Evolutionary conservation across 2,329 filamentous ascomycete genomes (phyloP), one percentile per base, ranked within the genome.

Genomic region (Uncinocarpus reesii): DNA sequence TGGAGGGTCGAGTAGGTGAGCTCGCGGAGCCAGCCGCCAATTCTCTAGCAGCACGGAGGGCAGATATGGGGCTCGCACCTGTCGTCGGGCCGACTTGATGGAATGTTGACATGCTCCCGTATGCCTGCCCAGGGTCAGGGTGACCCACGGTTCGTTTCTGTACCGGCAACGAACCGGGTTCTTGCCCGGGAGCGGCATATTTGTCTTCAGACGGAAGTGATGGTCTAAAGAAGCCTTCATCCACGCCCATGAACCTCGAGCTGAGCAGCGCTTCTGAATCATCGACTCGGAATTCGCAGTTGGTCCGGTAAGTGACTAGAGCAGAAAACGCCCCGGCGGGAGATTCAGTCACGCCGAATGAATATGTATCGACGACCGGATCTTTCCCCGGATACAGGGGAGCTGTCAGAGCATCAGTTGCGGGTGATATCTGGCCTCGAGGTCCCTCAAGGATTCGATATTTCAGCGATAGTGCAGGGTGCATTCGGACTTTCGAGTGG

Each of bases 191-290:
- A 36, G 53, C 50, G 42, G 57, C 59, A 53, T 59, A 53, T 31
- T 61, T 57, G 31, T 64, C 65, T 31, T 65, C 64, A 52, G 76
- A 76, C 4, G 79, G 76, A 15, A 92, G 66, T 1, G 86, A 89
- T 7, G 88, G 88, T 52, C 80, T 80, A 63, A 94, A 93, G 60
- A 86, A 86, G 52, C 86, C 80, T 61, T 95, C 88, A 61, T 95
- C 89, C 31, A 87, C 78, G 11, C 86, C 88, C 78, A 95, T 88
- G 61, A 96, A 95, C 26, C 87, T 83, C 11, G 90, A 95, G 68
- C 89, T 95, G 36, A 96, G 69, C 7, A 96, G 69, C 4, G 89
- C 83, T 66, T 96, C 92, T 0, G 88, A 84, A 65, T 95, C 87
- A 58, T 94, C 90, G 32, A 96, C 80, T 38, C 84, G 81, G 65